A percentile compares a stretch with the other conserved stretches of the same genome.
phyloP scores from a whole-genome alignment of 768 basidiomycete genomes.

The Termitomyces sp. region DNA sequence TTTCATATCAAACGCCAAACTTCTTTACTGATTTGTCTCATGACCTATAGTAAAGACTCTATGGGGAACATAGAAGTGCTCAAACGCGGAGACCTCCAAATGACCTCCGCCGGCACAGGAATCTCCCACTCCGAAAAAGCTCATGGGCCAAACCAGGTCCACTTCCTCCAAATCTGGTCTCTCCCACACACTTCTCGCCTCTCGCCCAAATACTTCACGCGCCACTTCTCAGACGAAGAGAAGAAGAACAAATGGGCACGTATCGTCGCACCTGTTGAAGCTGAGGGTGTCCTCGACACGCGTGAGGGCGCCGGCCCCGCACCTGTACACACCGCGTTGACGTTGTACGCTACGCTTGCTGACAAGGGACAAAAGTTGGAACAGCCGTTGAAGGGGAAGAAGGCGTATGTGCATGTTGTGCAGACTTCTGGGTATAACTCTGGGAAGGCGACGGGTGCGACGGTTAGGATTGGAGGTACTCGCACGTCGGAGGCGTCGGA shows the following conservation, averaged over 20 bases:
- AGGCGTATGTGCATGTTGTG: conserved; percentile 83
- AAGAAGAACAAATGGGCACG: conserved; percentile 71
- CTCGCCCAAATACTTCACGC: conserved; percentile 80
- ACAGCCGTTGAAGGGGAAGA: conserved; percentile 48
- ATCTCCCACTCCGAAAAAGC: conserved; percentile 75
- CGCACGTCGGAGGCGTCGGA: conserved; percentile 37
- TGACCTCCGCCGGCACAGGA: conserved; percentile 90
- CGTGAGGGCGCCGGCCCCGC: conserved; percentile 78
- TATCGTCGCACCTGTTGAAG: conserved; percentile 72
- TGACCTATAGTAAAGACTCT: conserved; percentile 69
- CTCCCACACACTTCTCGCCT: conserved; percentile 42
- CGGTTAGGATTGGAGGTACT: conserved; percentile 45
- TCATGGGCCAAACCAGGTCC: conserved; percentile 37
- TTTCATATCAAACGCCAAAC: not conserved
- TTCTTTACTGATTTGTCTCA: not conserved
- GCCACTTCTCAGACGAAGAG: conserved; percentile 79
- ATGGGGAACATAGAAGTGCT: conserved; percentile 91
- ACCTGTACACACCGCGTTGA: conserved; percentile 68
- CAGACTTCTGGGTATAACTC: conserved; percentile 82
- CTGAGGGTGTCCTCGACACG: conserved; percentile 51
- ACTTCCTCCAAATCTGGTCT: conserved; percentile 56
- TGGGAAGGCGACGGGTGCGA: conserved; percentile 50
- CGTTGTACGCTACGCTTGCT: conserved; percentile 76
- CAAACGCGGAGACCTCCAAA: conserved; percentile 84
- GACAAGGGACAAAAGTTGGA: conserved; percentile 49